Conservation (phyloP, 1,139 yeast species). For the Kluyveromyces sp. region DNA sequence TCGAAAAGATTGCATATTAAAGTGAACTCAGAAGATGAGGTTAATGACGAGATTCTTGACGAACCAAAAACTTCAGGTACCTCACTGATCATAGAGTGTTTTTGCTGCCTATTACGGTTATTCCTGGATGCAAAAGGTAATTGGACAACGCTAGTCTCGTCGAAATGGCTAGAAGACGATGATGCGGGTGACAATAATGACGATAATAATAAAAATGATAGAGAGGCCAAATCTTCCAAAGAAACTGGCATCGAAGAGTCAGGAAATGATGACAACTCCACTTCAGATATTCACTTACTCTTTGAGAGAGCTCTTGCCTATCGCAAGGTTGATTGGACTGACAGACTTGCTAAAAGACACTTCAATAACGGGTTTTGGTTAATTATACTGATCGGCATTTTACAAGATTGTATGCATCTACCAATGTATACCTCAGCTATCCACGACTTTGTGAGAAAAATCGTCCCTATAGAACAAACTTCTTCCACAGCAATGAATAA, state of each 20-base stretch:
- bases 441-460: conserved; percentile 18
- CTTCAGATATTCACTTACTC: conserved; percentile 37
- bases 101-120: conserved; percentile 23
- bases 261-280: conserved; percentile 12
- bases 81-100: conserved; percentile 25
- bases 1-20: conserved; percentile 14
- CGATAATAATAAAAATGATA: conserved; percentile 25
- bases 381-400: conserved; percentile 63
- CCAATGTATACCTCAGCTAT: conserved; percentile 26
- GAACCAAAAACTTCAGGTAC: conserved; percentile 24
- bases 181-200: conserved; percentile 20
- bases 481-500: conserved; percentile 23
- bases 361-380: conserved; percentile 88
- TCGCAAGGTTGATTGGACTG: conserved; percentile 67
- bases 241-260: conserved; percentile 17
- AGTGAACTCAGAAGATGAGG: conserved; percentile 25
- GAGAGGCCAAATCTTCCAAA: conserved; percentile 18
- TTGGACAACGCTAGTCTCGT: conserved; percentile 32
- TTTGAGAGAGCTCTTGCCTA: conserved; percentile 48
- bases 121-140: conserved; percentile 32
- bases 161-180: conserved; percentile 24
- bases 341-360: conserved; percentile 62
- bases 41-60: conserved; percentile 31
- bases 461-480: conserved; percentile 23
- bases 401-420: conserved; percentile 36